Percentiles rank a stretch among this genome's conserved stretches.
These are phyloP conservation scores for Aspergillus novoparasiticus DNA, from an alignment of 2,329 filamentous ascomycete genomes.

Conservation along the genomic window DNA sequence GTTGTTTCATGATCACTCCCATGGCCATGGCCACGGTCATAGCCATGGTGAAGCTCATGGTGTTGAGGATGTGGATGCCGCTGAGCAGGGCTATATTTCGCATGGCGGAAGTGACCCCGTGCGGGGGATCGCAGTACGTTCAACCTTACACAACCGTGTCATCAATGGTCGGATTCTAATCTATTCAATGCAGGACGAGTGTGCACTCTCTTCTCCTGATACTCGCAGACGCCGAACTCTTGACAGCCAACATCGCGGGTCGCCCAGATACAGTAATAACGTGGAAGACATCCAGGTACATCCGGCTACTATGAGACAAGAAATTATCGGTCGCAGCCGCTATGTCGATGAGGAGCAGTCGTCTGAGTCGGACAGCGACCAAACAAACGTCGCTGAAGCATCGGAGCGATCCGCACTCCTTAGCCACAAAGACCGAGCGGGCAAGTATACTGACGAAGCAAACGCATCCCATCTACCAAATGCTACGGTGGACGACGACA, in stretches of 20 bases:
- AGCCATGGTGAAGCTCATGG: conserved; percentile 50
- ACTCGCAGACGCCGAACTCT: conserved; percentile 33
- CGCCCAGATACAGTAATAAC: conserved; percentile 52
- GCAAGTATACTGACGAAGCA: conserved; percentile 37
- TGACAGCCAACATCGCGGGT: conserved; percentile 29
- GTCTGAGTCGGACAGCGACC: conserved; percentile 60
- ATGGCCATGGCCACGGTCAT: conserved; percentile 69
- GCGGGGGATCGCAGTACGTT: conserved; percentile 60
- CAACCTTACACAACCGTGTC: conserved; percentile 53
- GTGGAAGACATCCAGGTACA: conserved; percentile 79
- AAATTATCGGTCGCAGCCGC: conserved; percentile 77
- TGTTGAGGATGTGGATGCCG: conserved; percentile 46
- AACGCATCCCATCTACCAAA: conserved; percentile 15
- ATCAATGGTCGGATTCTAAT: conserved; percentile 6
- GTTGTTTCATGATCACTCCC: conserved; percentile 90
- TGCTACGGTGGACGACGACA: conserved; percentile 33
- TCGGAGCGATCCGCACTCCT: conserved; percentile 47
- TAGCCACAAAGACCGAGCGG: conserved; percentile 44
- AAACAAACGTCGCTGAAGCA: conserved; percentile 51
- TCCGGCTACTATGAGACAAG: conserved; percentile 85
- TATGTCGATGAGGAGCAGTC: conserved; percentile 59
- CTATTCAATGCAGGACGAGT: conserved; percentile 29
- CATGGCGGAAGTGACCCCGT: conserved; percentile 38
- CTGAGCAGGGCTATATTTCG: conserved; percentile 42
- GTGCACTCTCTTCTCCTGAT: conserved; percentile 30